Conservation (phyloP, 257 asterid species). For the Perilla frutescens region DNA sequence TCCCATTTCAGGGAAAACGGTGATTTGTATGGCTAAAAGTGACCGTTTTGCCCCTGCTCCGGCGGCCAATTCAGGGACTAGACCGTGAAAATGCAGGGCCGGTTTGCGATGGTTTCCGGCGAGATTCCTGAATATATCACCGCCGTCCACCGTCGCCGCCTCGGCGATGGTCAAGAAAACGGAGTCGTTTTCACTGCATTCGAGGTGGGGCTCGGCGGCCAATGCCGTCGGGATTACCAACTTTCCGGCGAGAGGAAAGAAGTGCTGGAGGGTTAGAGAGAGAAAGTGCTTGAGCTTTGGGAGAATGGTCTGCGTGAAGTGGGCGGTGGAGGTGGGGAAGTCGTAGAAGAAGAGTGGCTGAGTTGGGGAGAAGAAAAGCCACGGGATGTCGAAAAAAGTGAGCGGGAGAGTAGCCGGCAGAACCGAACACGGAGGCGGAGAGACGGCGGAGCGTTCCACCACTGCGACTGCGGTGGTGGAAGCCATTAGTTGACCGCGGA, state of each 20-base stretch:
- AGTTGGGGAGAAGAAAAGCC: constrained; percentile 46
- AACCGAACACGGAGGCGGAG: constrained; percentile 46
- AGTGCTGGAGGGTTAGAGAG: constrained; percentile 49
- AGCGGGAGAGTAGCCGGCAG: constrained; percentile 39
- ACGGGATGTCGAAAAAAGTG: constrained; percentile 49
- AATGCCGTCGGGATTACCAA: constrained; percentile 35
- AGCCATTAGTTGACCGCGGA: constrained; percentile 23
- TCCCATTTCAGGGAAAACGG: constrained; percentile 52
- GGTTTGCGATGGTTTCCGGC: constrained; percentile 33
- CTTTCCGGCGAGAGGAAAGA: constrained; percentile 53
- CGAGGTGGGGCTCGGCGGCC: constrained; percentile 32
- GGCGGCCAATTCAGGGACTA: constrained; percentile 40
- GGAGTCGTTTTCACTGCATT: constrained; percentile 39
- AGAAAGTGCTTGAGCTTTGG: constrained; percentile 47
- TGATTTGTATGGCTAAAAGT: constrained; percentile 50
- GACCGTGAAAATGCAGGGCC: constrained; percentile 31
- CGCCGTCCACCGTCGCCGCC: constrained; percentile 11
- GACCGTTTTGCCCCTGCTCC: constrained; percentile 33
- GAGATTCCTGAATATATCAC: constrained; percentile 39
- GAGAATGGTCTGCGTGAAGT: constrained; percentile 38
- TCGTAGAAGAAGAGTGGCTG: constrained; percentile 56
- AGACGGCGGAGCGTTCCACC: constrained; percentile 36
- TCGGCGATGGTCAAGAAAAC: constrained; percentile 44
- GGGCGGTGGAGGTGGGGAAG: constrained; percentile 36
- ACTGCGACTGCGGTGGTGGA: constrained; percentile 34